Evolutionary conservation across 164 flowering plant genomes (phyloP), one percentile per base, ranked within the genome.

Genomic region (Liquidambar formosana): DNA sequence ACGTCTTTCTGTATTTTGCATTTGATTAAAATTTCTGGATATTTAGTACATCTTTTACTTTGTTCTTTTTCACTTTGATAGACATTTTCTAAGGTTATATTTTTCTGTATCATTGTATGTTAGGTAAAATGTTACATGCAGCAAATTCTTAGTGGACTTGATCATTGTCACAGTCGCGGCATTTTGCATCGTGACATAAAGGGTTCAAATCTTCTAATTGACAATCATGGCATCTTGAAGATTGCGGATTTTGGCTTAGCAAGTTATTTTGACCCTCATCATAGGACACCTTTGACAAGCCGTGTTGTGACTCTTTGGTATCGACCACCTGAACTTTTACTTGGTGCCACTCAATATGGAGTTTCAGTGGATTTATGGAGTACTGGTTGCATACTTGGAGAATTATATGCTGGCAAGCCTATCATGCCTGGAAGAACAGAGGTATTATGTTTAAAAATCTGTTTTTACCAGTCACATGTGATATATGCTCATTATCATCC

Each of bases 251-350:
- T 92, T 79, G 97, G 97, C 10, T 73, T 92, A 67, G 95, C 97
- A 44, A 87, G 81, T 59, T 80, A 69, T 65, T 88, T 80, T 45
- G 74, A 82, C 53, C 87, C 86, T 61, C 48, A 69, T 22, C 74
- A 81, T 33, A 77, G 57, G 27, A 71, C 53, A 10, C 87, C 86
- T 13, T 41, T 88, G 81, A 92, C 97, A 19, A 92, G 89, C 63
- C 91, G 93, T 38, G 97, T 91, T 33, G 91, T 92, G 51, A 92
- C 97, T 59, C 84, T 92, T 16, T 92, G 97, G 97, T 92, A 92
- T 72, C 80, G 96, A 57, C 89, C 96, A n/a, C 92, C 92, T 0
- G 96, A 90, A 71, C 90, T 90, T 68, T 64, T 90, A 64, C 89
- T 88, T 60, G 97, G 97, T 66, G 79, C 95, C 57, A 77, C 85